phyloP scores from a whole-genome alignment of 108 stramenopile genomes.

The Aurantiochytrium sp. region DNA sequence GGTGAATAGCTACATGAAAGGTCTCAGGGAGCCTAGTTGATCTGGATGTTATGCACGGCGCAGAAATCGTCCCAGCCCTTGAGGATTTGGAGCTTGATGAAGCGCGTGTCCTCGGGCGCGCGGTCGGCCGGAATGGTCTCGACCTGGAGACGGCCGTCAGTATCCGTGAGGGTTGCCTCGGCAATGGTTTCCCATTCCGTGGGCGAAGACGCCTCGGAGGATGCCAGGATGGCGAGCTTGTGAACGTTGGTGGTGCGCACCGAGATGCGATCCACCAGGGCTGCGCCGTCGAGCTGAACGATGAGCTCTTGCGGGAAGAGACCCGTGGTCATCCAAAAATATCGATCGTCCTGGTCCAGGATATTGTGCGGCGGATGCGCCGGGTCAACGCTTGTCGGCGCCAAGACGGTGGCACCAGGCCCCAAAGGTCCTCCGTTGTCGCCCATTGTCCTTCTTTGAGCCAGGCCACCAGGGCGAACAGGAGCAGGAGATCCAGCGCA shows the following conservation, averaged over 20 bases:
- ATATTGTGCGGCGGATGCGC: neutral
- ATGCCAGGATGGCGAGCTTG: neutral
- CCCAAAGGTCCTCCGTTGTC: neutral
- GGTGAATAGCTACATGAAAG: neutral
- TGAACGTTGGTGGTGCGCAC: neutral
- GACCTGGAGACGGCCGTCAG: neutral
- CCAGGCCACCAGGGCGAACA: neutral
- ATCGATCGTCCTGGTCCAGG: neutral
- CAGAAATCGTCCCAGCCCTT: constrained; percentile 15
- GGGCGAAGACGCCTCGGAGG: neutral
- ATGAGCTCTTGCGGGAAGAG: constrained; percentile 17
- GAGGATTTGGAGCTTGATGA: neutral
- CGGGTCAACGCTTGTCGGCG: constrained; percentile 14
- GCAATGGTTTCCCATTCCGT: neutral
- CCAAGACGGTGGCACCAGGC: neutral
- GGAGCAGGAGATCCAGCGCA: neutral
- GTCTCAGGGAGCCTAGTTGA: neutral
- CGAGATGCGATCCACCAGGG: neutral
- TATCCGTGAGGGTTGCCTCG: neutral
- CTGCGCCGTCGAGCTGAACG: neutral
- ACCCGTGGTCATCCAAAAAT: constrained; percentile 27
- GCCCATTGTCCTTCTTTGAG: neutral
- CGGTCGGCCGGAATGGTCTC: neutral
- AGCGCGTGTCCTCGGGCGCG: neutral
- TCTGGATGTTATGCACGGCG: neutral